Percentiles rank a stretch among this genome's conserved stretches.
Conservation (phyloP, 805 yeast species). For the Suhomyces sp. region DNA sequence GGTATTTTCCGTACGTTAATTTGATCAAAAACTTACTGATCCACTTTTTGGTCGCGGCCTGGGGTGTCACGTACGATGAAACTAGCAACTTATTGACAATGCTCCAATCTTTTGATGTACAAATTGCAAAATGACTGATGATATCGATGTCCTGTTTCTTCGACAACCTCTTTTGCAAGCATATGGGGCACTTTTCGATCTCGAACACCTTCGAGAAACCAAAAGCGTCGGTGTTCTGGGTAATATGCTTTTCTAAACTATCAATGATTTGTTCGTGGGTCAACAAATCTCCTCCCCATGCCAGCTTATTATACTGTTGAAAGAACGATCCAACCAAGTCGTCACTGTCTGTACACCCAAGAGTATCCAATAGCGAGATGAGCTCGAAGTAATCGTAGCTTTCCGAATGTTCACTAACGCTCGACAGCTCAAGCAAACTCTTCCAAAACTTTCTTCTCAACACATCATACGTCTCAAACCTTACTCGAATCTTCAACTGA, state of each 20-base stretch:
- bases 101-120: conserved; percentile 77
- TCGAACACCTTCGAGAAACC: conserved; percentile 47
- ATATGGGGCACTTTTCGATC: conserved; percentile 76
- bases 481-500: conserved; percentile 53
- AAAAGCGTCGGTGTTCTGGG: conserved; percentile 9
- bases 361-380: conserved; percentile 58
- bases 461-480: conserved; percentile 63
- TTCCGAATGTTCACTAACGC: conserved; percentile 31
- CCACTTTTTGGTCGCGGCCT: conserved; percentile 86
- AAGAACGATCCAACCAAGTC: conserved; percentile 56
- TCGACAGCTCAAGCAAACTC: conserved; percentile 55
- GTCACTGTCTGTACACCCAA: conserved; percentile 53
- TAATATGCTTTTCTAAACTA: conserved; percentile 42
- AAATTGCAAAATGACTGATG: conserved; percentile 83
- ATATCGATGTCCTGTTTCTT: conserved; percentile 61
- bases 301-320: conserved; percentile 39
- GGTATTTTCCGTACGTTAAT: conserved; percentile 83
- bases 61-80: conserved; percentile 72
- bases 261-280: conserved; percentile 45
- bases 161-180: conserved; percentile 57
- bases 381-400: conserved; percentile 58
- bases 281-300: conserved; percentile 56
- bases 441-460: conserved; percentile 71
- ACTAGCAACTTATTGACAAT: conserved; percentile 60
- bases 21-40: conserved; percentile 78